A percentile compares a stretch with the other conserved stretches of the same genome.
phyloP scores from a whole-genome alignment of 257 asterid genomes.

The Ilex aquifolium region DNA sequence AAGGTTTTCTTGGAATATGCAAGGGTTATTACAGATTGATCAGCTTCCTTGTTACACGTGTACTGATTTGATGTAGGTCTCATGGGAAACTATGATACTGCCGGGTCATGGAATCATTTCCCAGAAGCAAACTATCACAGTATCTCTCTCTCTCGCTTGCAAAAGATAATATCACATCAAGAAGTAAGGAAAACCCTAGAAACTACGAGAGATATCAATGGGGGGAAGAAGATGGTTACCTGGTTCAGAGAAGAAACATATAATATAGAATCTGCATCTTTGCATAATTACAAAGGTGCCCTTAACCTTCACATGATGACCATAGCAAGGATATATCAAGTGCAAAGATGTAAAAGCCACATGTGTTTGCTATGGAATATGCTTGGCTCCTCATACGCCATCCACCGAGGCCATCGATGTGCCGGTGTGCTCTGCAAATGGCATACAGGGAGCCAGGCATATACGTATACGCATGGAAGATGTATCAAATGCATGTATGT shows the following conservation, averaged over 20 bases:
- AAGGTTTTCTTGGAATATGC: conserved; percentile 35
- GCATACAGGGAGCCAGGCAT: conserved; percentile 99
- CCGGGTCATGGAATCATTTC: conserved; percentile 9
- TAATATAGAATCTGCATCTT: neutral
- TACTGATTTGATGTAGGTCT: conserved; percentile 25
- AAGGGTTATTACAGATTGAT: neutral
- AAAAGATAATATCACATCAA: conserved; percentile 1
- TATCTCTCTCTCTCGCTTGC: no score
- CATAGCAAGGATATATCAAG: neutral
- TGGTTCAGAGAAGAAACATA: neutral
- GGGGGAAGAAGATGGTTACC: neutral
- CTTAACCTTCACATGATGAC: no score
- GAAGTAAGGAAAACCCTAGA: neutral
- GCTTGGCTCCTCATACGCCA: conserved; percentile 99
- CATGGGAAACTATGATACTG: conserved; percentile 10
- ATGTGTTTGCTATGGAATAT: conserved; percentile 34
- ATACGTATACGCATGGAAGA: conserved; percentile 17
- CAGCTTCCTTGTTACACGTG: conserved; percentile 35
- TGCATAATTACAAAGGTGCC: neutral
- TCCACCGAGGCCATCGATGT: conserved; percentile 70
- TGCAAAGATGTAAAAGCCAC: neutral
- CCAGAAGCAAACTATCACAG: conserved; percentile 5
- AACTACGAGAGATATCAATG: neutral
- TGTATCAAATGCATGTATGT: conserved; percentile 3
- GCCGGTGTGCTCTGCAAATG: conserved; percentile 79